Base-by-base conservation (phyloP, 352 stramenopile genomes). In the Pelagophyceae sp. region DNA sequence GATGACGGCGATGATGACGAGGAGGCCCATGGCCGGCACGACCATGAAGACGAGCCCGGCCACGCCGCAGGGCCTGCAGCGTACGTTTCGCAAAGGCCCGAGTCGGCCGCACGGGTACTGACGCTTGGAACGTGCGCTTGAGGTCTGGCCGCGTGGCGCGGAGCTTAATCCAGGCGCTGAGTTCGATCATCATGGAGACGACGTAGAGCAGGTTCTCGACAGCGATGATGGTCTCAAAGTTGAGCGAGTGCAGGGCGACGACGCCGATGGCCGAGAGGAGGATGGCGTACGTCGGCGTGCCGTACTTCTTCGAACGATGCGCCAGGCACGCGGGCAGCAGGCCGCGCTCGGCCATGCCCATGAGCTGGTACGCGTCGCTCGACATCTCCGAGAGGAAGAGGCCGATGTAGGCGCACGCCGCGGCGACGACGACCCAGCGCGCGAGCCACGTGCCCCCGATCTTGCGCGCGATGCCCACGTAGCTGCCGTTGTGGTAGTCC, bases 351-450 rank as follows among this genome's bases (percentile, higher is more conserved):
- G 92, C 85, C 85, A 91, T 90, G 58, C 88, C 87, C 85, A 91
- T 90, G 19, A 98, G 80, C 79, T 93, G 86, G 77, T 93, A 97
- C n/a, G 92, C 87, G 86, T 98, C 93, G 40, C 92, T 90, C 38
- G 88, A 92, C 81, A 98, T 92, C 84, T 98, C 93, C 60, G 93
- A 93, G 80, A 96, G 88, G 84, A 97, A 98, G 20, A 97, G 81
- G 1, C 91, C 94, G 76, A 98, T 87, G 80, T 96, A 97, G 6
- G 87, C 90, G 38, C 97, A 87, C 58, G 92, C 86, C 0, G 92
- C 87, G 15, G 90, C 92, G 71, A 94, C 84, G 0, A 97, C 85
- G 63, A 95, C 91, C 92, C 93, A 98, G 32, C 83, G 85, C 61
- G 89, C 89, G 3, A 98, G 84, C 83, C 87, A 92, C 23, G 86